Conservation (phyloP, 257 asterid species). For the Fraxinus cuspidata region DNA sequence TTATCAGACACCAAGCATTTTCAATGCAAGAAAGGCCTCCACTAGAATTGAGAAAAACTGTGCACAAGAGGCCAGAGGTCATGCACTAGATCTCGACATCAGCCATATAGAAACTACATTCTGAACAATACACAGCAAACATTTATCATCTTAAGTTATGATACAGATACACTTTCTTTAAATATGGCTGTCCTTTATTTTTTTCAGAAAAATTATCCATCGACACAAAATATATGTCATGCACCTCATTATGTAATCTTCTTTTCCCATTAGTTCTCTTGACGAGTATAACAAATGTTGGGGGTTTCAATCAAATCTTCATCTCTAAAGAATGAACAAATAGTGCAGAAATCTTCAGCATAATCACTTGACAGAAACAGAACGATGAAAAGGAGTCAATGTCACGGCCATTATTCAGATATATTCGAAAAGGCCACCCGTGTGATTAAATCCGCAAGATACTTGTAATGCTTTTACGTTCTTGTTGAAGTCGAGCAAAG, state of each 20-base stretch:
- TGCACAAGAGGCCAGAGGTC: no score
- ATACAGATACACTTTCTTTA: not conserved
- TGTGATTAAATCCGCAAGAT: slow-evolving; percentile 94
- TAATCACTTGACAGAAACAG: not conserved
- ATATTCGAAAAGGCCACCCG: slow-evolving; percentile 66
- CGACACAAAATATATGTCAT: not conserved
- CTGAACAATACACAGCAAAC: not conserved
- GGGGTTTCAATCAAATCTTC: not conserved
- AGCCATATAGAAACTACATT: not conserved
- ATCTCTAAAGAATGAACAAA: not conserved
- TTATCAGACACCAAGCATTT: no score
- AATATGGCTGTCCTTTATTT: not conserved
- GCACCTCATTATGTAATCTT: not conserved
- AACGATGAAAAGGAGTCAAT: not conserved
- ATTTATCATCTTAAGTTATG: not conserved
- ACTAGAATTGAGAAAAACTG: no score
- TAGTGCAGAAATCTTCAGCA: not conserved
- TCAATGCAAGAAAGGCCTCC: no score
- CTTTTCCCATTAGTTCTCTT: not conserved
- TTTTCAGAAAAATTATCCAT: not conserved
- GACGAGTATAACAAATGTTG: not conserved
- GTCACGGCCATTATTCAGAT: slow-evolving; percentile 19
- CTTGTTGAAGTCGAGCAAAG: slow-evolving; percentile 42
- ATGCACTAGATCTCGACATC: no score
- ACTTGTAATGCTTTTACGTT: slow-evolving; percentile 57